These are phyloP conservation scores for Huntiella savannae DNA, from an alignment of 2,329 filamentous ascomycete species.

Conservation along the genomic window DNA sequence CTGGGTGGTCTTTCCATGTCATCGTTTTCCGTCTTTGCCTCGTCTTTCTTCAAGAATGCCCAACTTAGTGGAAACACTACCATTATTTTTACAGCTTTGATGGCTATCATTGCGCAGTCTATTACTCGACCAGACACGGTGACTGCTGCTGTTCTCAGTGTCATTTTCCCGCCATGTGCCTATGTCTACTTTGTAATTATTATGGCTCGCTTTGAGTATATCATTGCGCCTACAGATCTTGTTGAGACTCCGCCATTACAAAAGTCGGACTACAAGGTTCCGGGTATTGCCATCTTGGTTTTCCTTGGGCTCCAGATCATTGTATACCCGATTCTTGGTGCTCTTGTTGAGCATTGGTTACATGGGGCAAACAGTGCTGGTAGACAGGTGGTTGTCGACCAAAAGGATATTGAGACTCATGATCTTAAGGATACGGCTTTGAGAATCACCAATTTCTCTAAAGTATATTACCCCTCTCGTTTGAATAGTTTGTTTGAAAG, in stretches of 20 bases:
- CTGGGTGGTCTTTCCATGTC: constrained; percentile 58
- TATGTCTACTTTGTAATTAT: constrained; percentile 65
- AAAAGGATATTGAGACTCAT: constrained; percentile 7
- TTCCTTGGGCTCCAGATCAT: constrained; percentile 63
- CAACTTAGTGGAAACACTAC: constrained; percentile 73
- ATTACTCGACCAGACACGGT: constrained; percentile 41
- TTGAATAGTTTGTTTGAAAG: constrained; percentile 23
- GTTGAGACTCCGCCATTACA: constrained; percentile 40
- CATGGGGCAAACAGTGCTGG: constrained; percentile 55
- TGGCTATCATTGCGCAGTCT: constrained; percentile 69
- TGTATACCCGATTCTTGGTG: constrained; percentile 56
- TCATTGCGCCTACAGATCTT: constrained; percentile 41
- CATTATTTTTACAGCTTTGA: constrained; percentile 50
- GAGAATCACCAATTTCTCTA: constrained; percentile 53
- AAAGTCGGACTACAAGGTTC: constrained; percentile 38
- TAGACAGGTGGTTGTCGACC: constrained; percentile 29
- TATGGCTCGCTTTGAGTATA: constrained; percentile 56
- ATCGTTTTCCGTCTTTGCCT: constrained; percentile 64
- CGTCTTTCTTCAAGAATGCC: constrained; percentile 67
- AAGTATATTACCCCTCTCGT: constrained; percentile 45
- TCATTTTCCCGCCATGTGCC: constrained; percentile 74
- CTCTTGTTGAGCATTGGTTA: constrained; percentile 50
- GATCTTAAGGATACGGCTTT: constrained; percentile 32
- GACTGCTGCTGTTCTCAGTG: constrained; percentile 47
- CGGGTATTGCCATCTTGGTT: constrained; percentile 59